phyloP scores from a whole-genome alignment of 192 early-diverging fungal genomes.

The Spinellus fusiger region DNA sequence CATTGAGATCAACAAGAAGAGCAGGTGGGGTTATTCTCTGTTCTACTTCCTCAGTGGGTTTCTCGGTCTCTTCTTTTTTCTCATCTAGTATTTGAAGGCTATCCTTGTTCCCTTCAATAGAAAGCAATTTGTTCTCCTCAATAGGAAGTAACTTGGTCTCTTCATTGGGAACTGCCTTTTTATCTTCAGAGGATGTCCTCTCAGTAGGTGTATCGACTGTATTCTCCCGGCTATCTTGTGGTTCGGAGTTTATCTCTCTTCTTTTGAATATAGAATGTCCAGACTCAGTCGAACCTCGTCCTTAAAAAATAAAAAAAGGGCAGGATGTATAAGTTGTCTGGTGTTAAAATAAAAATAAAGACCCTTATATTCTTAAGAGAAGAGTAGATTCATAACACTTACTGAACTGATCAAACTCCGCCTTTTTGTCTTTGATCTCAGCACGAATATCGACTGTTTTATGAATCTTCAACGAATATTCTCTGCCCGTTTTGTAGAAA shows the following conservation, averaged over 20 bases:
- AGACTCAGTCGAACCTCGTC: not conserved
- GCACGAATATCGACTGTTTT: constrained; percentile 18
- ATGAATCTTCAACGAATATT: constrained; percentile 29
- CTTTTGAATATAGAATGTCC: not conserved
- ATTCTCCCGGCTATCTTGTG: not conserved
- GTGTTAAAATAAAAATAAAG: not conserved
- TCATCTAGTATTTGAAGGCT: too few species aligned
- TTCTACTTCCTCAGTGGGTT: too few species aligned
- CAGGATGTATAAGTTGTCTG: not conserved
- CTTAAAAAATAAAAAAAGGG: not conserved
- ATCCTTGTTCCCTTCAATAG: too few species aligned
- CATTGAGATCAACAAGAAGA: constrained; percentile 18
- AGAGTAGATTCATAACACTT: not conserved
- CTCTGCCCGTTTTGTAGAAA: constrained; percentile 16
- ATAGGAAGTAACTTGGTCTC: too few species aligned
- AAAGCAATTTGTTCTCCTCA: too few species aligned
- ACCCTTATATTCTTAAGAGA: not conserved
- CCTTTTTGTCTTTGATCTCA: constrained; percentile 3
- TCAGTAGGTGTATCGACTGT: too few species aligned
- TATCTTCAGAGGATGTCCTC: too few species aligned
- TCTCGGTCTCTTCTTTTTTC: too few species aligned
- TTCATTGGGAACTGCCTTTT: too few species aligned
- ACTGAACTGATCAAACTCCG: not conserved
- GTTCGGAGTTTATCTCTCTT: not conserved
- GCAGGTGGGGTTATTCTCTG: too few species aligned